Evolutionary conservation across 371 early-diverging fungal species (phyloP).

Genomic region (Apophysomyces elegans): DNA sequence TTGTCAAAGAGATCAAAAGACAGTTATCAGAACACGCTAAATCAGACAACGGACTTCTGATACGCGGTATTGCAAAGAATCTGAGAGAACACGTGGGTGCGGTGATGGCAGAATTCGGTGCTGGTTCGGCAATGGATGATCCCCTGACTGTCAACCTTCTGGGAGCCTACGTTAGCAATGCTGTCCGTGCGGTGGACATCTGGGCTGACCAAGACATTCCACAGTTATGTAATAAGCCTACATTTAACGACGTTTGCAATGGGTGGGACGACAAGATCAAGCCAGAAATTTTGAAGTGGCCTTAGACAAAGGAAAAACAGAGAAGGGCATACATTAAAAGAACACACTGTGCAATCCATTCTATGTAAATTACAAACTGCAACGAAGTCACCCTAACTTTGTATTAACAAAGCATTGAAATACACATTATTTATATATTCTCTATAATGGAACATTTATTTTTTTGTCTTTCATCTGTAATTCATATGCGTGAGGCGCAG

Average conservation of each 20-base stretch:
- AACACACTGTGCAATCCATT: no score
- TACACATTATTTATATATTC: no score
- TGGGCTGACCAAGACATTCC: slow-evolving; percentile 43
- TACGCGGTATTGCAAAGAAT: slow-evolving; percentile 34
- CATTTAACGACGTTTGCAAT: slow-evolving; percentile 39
- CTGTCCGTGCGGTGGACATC: slow-evolving; percentile 29
- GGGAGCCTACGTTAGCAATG: slow-evolving; percentile 31
- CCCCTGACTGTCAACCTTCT: slow-evolving; percentile 26
- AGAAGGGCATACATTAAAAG: no score
- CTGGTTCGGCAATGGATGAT: slow-evolving; percentile 40
- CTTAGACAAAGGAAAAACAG: slow-evolving; percentile 29
- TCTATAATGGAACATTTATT: background rate
- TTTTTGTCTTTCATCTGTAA: no score
- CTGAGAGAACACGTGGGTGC: slow-evolving; percentile 32
- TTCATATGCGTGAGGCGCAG: no score
- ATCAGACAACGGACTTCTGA: slow-evolving; percentile 41
- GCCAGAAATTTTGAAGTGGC: slow-evolving; percentile 48
- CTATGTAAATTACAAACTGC: background rate
- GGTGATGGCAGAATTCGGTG: slow-evolving; percentile 39
- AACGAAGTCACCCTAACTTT: background rate
- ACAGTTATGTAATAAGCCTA: slow-evolving; percentile 36
- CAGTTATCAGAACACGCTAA: slow-evolving; percentile 41
- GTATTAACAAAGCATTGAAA: background rate
- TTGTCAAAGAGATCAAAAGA: slow-evolving; percentile 37
- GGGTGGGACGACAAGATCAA: slow-evolving; percentile 51